Evolutionary conservation across 495 filamentous ascomycete genomes (phyloP).

Genomic region (Daldinia bambusicola): DNA sequence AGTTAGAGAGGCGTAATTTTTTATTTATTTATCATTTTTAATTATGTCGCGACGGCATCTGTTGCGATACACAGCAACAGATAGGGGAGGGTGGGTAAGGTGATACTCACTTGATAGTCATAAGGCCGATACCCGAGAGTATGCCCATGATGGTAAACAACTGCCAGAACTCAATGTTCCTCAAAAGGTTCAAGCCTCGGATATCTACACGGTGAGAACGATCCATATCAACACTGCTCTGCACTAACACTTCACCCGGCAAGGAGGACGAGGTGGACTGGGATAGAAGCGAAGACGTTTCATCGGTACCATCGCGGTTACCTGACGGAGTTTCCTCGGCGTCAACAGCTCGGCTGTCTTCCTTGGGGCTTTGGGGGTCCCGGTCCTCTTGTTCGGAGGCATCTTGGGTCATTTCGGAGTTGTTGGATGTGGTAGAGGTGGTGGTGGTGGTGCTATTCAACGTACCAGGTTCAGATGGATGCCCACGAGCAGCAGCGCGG

Average conservation of each 20-base stretch:
- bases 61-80: neutral
- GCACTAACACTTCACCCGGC: constrained; percentile 59
- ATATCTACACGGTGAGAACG: constrained; percentile 83
- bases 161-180: constrained; percentile 86
- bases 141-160: constrained; percentile 86
- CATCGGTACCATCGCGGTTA: constrained; percentile 63
- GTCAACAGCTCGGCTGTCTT: constrained; percentile 50
- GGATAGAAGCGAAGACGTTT: constrained; percentile 87
- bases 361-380: constrained; percentile 34
- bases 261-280: constrained; percentile 58
- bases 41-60: neutral
- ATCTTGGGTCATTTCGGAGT: constrained; percentile 41
- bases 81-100: neutral
- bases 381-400: constrained; percentile 36
- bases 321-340: constrained; percentile 47
- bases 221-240: constrained; percentile 66
- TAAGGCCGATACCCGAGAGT: constrained; percentile 90
- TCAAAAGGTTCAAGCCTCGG: constrained; percentile 82
- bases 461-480: constrained; percentile 74
- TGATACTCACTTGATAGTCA: constrained; percentile 94
- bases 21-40: too few species aligned
- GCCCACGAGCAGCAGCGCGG: constrained; percentile 52
- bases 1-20: constrained; percentile 56
- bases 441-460: constrained; percentile 56
- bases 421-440: constrained; percentile 45